Percentiles rank a stretch among this genome's conserved stretches.
Evolutionary conservation across 1,284 basidiomycete species (phyloP).

Genomic region (Rhodotorula mucilaginosa): DNA sequence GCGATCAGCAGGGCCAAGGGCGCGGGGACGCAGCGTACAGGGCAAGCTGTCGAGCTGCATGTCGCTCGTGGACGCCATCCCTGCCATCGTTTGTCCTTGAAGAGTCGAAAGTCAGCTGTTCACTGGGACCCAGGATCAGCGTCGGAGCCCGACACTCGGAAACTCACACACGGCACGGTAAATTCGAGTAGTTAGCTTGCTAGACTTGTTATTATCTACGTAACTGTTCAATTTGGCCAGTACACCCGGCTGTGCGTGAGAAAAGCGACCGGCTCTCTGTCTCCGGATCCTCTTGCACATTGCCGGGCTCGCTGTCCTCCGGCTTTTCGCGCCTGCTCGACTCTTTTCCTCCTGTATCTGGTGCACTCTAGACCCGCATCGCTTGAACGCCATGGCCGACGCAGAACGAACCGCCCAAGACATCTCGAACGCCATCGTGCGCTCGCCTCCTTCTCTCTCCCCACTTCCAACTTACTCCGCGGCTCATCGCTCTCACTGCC

Average conservation of each 20-base stretch:
- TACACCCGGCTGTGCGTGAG: too few species aligned
- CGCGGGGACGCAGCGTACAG: background rate
- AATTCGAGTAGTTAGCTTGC: too few species aligned
- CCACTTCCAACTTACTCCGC: background rate
- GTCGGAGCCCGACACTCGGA: background rate
- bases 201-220: too few species aligned
- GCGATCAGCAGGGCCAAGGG: too few species aligned
- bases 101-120: background rate
- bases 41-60: slow-evolving; percentile 26
- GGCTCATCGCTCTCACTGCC: too few species aligned
- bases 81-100: background rate
- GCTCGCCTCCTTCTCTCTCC: background rate
- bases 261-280: too few species aligned
- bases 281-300: too few species aligned
- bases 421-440: slow-evolving; percentile 28
- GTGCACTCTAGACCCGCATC: background rate
- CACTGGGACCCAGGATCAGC: background rate
- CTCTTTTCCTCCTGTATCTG: background rate
- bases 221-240: too few species aligned
- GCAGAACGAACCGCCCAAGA: slow-evolving; percentile 6
- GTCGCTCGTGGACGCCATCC: background rate
- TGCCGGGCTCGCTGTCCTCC: too few species aligned
- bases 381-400: background rate
- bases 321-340: too few species aligned
- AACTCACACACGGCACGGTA: too few species aligned